These are phyloP conservation scores for Apiotrichum veenhuisii DNA, from an alignment of 1,284 basidiomycete species.

Conservation along the genomic window DNA sequence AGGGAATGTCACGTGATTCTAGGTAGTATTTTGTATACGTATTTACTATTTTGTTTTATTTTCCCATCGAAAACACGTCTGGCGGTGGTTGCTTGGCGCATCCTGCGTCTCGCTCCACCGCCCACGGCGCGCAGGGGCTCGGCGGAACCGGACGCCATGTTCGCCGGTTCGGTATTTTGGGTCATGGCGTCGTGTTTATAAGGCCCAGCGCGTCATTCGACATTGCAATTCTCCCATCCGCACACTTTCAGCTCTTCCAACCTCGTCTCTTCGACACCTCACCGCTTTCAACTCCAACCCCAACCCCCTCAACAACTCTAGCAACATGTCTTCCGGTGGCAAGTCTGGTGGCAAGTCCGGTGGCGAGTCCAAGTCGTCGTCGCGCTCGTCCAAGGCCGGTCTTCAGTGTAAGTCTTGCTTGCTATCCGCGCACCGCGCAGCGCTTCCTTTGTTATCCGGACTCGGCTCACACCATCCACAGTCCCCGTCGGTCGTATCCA, in stretches of 20 bases:
- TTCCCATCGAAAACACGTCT: too few species aligned
- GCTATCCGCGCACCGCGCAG: neutral
- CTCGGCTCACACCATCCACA: constrained; percentile 36
- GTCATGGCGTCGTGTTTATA: too few species aligned
- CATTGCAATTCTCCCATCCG: neutral
- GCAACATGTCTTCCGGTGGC: constrained; percentile 56
- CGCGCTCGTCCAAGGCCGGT: constrained; percentile 78
- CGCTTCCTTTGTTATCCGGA: constrained; percentile 10
- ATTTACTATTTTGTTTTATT: neutral
- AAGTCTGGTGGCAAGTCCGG: constrained; percentile 54
- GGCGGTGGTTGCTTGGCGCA: too few species aligned
- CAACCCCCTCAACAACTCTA: constrained; percentile 14
- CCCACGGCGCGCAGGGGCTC: too few species aligned
- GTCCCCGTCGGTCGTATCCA: constrained; percentile 84
- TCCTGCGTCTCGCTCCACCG: too few species aligned
- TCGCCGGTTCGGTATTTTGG: too few species aligned
- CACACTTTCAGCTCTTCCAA: constrained; percentile 6
- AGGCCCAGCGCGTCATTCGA: neutral
- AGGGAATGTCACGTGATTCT: neutral
- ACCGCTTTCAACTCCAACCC: constrained; percentile 3
- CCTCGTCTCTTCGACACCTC: neutral
- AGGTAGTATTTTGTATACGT: neutral
- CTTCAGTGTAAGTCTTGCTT: constrained; percentile 56
- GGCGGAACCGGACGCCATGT: too few species aligned
- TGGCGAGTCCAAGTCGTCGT: constrained; percentile 56